Evolutionary conservation across 2,329 filamentous ascomycete species (phyloP).

Genomic region (Hypoxylon sp.): DNA sequence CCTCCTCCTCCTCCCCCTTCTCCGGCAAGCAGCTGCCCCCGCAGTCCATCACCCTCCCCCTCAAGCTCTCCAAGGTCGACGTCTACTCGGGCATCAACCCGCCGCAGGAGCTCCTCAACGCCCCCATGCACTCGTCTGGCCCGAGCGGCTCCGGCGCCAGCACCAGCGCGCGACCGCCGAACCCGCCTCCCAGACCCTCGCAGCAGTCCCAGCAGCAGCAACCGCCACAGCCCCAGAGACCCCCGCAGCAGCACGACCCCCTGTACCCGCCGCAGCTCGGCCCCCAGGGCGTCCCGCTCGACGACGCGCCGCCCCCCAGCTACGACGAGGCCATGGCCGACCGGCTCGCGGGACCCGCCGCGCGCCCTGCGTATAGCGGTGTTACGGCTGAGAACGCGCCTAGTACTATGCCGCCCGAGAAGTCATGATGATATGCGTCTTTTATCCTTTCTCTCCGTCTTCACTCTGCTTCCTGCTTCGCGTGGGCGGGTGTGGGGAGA

Average conservation of each 20-base stretch:
- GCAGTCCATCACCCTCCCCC: constrained; percentile 80
- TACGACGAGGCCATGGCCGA: constrained; percentile 94
- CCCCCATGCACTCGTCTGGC: no score
- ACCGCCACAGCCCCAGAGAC: constrained; percentile 28
- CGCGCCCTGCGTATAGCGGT: constrained; percentile 73
- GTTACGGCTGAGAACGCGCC: constrained; percentile 68
- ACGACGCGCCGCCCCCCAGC: constrained; percentile 90
- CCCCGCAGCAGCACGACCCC: constrained; percentile 52
- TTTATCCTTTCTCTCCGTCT: background rate
- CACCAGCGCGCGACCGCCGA: constrained; percentile 45
- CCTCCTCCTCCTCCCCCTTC: constrained; percentile 14
- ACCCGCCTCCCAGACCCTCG: constrained; percentile 50
- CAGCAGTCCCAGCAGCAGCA: background rate
- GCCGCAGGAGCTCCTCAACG: constrained; percentile 72
- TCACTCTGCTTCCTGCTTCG: no score
- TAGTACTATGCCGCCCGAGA: constrained; percentile 51
- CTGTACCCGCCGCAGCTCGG: constrained; percentile 67
- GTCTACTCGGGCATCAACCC: constrained; percentile 90
- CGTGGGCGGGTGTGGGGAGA: no score
- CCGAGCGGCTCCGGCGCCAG: constrained; percentile 50
- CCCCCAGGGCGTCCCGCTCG: constrained; percentile 55
- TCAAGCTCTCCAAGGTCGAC: constrained; percentile 76
- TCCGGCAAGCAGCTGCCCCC: constrained; percentile 45
- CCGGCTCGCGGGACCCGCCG: constrained; percentile 67
- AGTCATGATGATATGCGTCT: no score